phyloP scores from a whole-genome alignment of 2,329 filamentous ascomycete genomes.

The Orbilia javanica region DNA sequence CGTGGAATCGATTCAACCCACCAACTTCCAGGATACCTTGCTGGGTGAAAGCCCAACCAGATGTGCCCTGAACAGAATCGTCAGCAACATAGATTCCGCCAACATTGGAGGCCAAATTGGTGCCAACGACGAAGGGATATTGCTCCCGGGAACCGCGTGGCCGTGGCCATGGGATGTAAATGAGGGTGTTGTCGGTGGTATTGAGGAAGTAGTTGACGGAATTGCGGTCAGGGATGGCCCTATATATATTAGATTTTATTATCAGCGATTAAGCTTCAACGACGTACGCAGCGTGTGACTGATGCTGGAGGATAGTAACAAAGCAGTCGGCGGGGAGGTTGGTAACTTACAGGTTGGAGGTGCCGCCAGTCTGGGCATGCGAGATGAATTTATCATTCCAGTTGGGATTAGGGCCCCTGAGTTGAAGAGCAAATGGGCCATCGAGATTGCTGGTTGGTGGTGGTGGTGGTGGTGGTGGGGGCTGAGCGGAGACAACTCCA shows the following conservation, averaged over 20 bases:
- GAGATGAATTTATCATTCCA: conserved; percentile 38
- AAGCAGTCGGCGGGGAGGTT: no score
- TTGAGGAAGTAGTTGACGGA: conserved; percentile 26
- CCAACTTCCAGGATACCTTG: conserved; percentile 16
- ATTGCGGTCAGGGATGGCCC: background rate
- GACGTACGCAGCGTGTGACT: no score
- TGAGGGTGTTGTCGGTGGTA: conserved; percentile 29
- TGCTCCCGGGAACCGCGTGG: conserved; percentile 21
- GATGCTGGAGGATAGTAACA: no score
- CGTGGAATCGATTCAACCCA: conserved; percentile 27
- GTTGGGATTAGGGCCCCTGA: conserved; percentile 10
- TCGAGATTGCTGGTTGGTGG: conserved; percentile 21
- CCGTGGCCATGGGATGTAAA: conserved; percentile 28
- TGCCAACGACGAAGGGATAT: conserved; percentile 23
- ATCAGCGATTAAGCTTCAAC: background rate
- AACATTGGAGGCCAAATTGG: conserved; percentile 34
- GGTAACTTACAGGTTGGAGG: conserved; percentile 28
- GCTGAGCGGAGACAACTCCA: conserved; percentile 31
- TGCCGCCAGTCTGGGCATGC: conserved; percentile 27
- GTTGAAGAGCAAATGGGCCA: conserved; percentile 38
- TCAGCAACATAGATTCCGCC: conserved; percentile 31
- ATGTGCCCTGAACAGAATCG: background rate
- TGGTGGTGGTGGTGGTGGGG: conserved; percentile 25
- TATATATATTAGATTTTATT: background rate
- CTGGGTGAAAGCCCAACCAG: conserved; percentile 23